phyloP scores from a whole-genome alignment of 192 early-diverging fungal genomes.

The Coemansia guatemalensis region DNA sequence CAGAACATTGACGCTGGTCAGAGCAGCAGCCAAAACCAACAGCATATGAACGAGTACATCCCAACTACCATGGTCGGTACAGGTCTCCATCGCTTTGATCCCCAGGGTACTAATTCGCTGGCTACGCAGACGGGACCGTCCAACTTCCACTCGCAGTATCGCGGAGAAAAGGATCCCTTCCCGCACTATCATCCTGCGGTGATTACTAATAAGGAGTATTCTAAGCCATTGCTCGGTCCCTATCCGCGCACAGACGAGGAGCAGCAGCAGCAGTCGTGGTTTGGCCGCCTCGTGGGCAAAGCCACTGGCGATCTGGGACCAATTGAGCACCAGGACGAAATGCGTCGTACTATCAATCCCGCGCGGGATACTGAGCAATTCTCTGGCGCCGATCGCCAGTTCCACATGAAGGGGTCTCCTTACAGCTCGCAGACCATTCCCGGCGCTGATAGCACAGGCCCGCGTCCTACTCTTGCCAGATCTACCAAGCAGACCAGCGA shows the following conservation, averaged over 20 bases:
- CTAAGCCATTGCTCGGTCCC: neutral
- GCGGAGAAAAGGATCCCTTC: slow-evolving; percentile 5
- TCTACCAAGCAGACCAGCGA: neutral
- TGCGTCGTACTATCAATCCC: neutral
- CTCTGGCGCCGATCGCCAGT: neutral
- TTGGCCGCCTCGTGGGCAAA: slow-evolving; percentile 8
- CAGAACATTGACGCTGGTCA: neutral
- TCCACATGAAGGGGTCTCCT: neutral
- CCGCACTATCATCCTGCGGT: neutral
- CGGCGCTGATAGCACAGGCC: neutral
- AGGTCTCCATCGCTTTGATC: neutral
- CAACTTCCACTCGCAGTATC: neutral
- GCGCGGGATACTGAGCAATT: neutral
- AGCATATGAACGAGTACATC: slow-evolving; percentile 28
- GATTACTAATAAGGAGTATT: neutral
- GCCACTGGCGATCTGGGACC: slow-evolving; percentile 35
- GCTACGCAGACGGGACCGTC: neutral
- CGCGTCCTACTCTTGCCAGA: neutral
- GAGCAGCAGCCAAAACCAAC: neutral
- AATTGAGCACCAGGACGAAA: slow-evolving; percentile 36
- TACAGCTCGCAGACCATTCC: neutral
- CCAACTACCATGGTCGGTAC: slow-evolving; percentile 27
- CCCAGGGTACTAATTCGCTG: neutral
- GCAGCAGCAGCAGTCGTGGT: slow-evolving; percentile 22
- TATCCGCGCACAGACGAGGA: slow-evolving; percentile 34